phyloP scores from a whole-genome alignment of 2,329 filamentous ascomycete species.

The Emergomyces pasteurianus region DNA sequence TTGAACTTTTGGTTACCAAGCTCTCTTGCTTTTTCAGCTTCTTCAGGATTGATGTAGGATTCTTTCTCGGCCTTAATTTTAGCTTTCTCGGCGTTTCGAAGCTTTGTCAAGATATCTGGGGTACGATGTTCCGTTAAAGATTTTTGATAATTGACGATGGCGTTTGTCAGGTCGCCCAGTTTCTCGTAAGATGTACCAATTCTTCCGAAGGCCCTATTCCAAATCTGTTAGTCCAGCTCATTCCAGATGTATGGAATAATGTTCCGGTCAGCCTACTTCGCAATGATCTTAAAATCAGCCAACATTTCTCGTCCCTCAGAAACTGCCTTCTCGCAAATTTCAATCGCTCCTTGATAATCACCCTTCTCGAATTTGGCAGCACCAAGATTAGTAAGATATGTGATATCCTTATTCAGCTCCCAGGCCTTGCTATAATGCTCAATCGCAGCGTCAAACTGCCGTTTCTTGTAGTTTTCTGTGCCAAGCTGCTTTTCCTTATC shows the following conservation, averaged over 20 bases:
- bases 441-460: conserved; percentile 89
- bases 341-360: conserved; percentile 77
- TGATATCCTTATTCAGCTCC: conserved; percentile 91
- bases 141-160: conserved; percentile 82
- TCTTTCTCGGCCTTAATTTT: conserved; percentile 64
- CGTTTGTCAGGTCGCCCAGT: conserved; percentile 63
- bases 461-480: conserved; percentile 96
- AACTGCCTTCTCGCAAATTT: conserved; percentile 75
- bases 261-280: conserved; percentile 50
- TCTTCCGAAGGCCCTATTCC: conserved; percentile 63
- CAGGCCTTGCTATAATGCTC: conserved; percentile 90
- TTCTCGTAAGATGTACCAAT: conserved; percentile 94
- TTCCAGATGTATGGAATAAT: not conserved
- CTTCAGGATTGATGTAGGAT: conserved; percentile 77
- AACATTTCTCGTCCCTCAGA: conserved; percentile 81
- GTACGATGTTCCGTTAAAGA: conserved; percentile 95
- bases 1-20: conserved; percentile 97
- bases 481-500: conserved; percentile 91
- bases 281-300: conserved; percentile 95
- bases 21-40: conserved; percentile 91
- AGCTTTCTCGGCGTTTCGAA: conserved; percentile 77
- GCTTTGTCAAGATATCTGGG: conserved; percentile 83
- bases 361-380: conserved; percentile 95
- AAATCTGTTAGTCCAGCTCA: conserved; percentile 7
- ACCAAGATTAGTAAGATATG: conserved; percentile 91